A percentile compares a stretch with the other conserved stretches of the same genome.
Evolutionary conservation across 768 basidiomycete genomes (phyloP).

Genomic region (Tricholoma matsutake): DNA sequence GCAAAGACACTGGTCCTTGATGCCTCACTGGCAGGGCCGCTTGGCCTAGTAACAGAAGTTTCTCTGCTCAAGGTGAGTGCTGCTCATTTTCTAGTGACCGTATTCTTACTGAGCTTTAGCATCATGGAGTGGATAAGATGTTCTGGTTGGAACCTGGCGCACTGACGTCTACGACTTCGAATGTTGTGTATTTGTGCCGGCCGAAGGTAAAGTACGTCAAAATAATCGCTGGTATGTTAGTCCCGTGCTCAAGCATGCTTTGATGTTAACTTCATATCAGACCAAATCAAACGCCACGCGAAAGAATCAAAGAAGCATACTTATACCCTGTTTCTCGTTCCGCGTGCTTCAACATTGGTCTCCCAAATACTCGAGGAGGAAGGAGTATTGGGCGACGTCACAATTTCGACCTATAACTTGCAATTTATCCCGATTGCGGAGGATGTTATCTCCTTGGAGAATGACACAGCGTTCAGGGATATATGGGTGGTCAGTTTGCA

Average conservation of each 20-base stretch:
- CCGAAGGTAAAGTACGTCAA: constrained; percentile 83
- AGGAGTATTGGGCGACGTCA: constrained; percentile 96
- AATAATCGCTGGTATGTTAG: constrained; percentile 81
- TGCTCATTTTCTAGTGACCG: background rate
- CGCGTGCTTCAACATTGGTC: constrained; percentile 83
- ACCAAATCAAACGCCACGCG: constrained; percentile 85
- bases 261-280: constrained; percentile 43
- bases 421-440: constrained; percentile 93
- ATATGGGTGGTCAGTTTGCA: constrained; percentile 76
- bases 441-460: constrained; percentile 89
- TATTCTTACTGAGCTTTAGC: constrained; percentile 43
- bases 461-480: constrained; percentile 82
- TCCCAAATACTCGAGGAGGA: constrained; percentile 88
- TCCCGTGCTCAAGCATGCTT: constrained; percentile 10
- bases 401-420: constrained; percentile 81
- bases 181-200: constrained; percentile 90
- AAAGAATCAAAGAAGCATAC: constrained; percentile 71
- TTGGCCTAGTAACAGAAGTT: constrained; percentile 95
- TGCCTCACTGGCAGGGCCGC: constrained; percentile 79
- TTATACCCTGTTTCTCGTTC: constrained; percentile 86
- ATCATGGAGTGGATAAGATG: constrained; percentile 99
- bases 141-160: constrained; percentile 97
- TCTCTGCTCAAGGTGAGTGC: constrained; percentile 77
- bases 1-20: constrained; percentile 97
- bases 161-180: constrained; percentile 76